A percentile compares a stretch with the other conserved stretches of the same genome.
phyloP scores from a whole-genome alignment of 192 early-diverging fungal genomes.

The Coemansia sp. region DNA sequence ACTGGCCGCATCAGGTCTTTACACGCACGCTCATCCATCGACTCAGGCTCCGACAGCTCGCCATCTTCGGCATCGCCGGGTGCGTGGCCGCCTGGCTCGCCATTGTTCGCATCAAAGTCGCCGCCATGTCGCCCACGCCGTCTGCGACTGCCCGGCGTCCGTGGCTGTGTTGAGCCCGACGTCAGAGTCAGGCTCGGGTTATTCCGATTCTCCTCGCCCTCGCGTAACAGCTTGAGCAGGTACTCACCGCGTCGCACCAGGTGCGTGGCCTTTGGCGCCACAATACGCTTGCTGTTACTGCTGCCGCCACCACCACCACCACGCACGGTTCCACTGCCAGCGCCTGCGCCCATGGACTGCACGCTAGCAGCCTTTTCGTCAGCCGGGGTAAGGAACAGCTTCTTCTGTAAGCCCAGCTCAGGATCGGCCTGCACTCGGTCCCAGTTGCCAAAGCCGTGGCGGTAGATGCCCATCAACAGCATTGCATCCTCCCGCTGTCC shows the following conservation, averaged over 20 bases:
- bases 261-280: constrained; percentile 80
- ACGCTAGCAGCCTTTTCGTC: constrained; percentile 53
- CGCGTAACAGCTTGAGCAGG: constrained; percentile 79
- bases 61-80: constrained; percentile 33
- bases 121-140: constrained; percentile 38
- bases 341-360: constrained; percentile 26
- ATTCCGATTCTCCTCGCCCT: constrained; percentile 57
- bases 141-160: constrained; percentile 21
- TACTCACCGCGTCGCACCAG: constrained; percentile 88
- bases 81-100: constrained; percentile 11
- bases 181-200: constrained; percentile 22
- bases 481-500: constrained; percentile 90
- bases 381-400: constrained; percentile 73
- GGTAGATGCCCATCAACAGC: constrained; percentile 92
- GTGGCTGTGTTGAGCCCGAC: constrained; percentile 1
- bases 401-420: constrained; percentile 73
- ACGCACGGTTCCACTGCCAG: constrained; percentile 5
- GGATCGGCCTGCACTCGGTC: constrained; percentile 77
- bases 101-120: constrained; percentile 33
- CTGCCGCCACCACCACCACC: constrained; percentile 16
- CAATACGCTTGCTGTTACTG: constrained; percentile 43
- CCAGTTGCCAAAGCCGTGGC: constrained; percentile 94
- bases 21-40: constrained; percentile 63
- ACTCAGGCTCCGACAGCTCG: constrained; percentile 47
- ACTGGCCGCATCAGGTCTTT: constrained; percentile 70